Base-by-base conservation (phyloP, 2,329 filamentous ascomycete genomes). In the Pyrenochaeta sp. region DNA sequence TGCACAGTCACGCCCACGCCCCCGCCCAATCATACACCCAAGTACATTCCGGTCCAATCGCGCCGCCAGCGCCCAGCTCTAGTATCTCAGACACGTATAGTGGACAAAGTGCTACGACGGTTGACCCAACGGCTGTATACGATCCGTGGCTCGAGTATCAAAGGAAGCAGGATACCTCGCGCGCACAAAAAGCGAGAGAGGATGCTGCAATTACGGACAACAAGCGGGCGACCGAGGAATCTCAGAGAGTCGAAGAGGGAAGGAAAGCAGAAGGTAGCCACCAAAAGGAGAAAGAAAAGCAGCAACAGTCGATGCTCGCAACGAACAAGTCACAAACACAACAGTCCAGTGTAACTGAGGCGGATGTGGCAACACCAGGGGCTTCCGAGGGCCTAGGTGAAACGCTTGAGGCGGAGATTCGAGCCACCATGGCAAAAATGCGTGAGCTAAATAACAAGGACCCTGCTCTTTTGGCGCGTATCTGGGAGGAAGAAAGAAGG, bases 351-450 rank as follows among this genome's bases (percentile, higher is more conserved):
- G 20, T 36, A 23, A 51, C 49, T 32, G 62, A 60, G 36, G 15
- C 49, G 5, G 36, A 14, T 32, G 37, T 55, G 35, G 39, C 41
- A 35, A 15, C 33, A 17, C 31, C 52, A 23, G 57, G 37, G 4
- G 42, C 43, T 11, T 20, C 45, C 0, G 18, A 20, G 21, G 50
- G 35, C 14, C 18, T 41, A 15, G 63, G 63, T 9, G 74, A 74
- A 32, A 74, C 73, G 18, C 78, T 83, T 44, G 83, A 82, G 55
- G 68, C 72, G 1, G 79, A 85, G 61, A 83, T 85, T 70, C 79
- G 81, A 51, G 74, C 75, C 1, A 81, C 85, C 78, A 82, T 86
- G 70, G 78, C 82, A 31, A 84, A 82, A 60, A 85, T 87, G 82
- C 77, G 83, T 33, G 79, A 85, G 55, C 80, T 84, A 53, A 84